A percentile compares a stretch with the other conserved stretches of the same genome.
Conservation (phyloP, 2,329 filamentous ascomycete genomes). For the Penicillium sp. region DNA sequence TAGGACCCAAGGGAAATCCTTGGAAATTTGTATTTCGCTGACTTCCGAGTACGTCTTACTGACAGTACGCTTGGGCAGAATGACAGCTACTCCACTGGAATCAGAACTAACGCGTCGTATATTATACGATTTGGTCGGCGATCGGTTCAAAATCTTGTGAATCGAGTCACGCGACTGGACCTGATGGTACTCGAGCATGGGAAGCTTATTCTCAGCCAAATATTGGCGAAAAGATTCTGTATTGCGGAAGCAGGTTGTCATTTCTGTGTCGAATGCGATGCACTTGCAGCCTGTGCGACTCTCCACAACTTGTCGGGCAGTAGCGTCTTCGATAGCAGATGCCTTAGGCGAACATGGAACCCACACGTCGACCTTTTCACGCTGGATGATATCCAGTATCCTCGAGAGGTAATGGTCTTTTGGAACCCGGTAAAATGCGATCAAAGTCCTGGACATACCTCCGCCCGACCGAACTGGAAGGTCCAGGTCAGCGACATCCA, state of each 20-base stretch:
- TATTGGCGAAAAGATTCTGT: constrained; percentile 66
- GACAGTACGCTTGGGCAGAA: constrained; percentile 58
- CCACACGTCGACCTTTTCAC: constrained; percentile 69
- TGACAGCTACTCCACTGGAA: constrained; percentile 57
- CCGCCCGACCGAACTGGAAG: constrained; percentile 52
- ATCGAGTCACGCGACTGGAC: constrained; percentile 57
- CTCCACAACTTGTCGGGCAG: constrained; percentile 63
- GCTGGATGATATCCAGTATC: constrained; percentile 59
- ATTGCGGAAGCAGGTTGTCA: constrained; percentile 61
- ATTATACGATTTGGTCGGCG: constrained; percentile 56
- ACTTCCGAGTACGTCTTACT: constrained; percentile 58
- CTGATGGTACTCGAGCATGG: constrained; percentile 53
- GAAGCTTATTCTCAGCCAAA: constrained; percentile 55
- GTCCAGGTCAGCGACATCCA: constrained; percentile 58
- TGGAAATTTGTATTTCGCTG: constrained; percentile 55
- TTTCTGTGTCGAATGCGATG: constrained; percentile 61
- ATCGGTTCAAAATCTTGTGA: constrained; percentile 52
- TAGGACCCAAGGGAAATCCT: constrained; percentile 61
- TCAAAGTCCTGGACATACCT: constrained; percentile 59
- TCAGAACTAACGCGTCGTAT: constrained; percentile 52
- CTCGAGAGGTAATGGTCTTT: constrained; percentile 55
- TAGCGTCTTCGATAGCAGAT: constrained; percentile 65
- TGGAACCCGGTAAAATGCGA: constrained; percentile 55
- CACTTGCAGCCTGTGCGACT: constrained; percentile 58
- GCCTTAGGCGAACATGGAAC: constrained; percentile 71